phyloP scores from a whole-genome alignment of 2,329 filamentous ascomycete species.

The Aureobasidium sp. region DNA sequence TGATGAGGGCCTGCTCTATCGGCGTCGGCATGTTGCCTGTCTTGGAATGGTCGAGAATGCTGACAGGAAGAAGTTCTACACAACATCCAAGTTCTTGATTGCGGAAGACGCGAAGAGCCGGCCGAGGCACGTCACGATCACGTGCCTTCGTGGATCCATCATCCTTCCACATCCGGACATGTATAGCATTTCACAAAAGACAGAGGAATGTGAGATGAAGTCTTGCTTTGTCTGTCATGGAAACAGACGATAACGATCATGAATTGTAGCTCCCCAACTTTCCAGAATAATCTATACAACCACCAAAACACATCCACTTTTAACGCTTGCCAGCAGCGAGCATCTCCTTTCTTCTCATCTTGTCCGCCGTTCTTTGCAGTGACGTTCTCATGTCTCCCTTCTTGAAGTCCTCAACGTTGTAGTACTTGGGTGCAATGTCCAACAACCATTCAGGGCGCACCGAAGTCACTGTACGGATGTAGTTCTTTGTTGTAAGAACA shows the following conservation, averaged over 20 bases:
- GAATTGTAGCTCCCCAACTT: not conserved
- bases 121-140: not conserved
- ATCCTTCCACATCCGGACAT: not conserved
- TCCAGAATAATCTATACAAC: not conserved
- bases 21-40: constrained; percentile 54
- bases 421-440: constrained; percentile 92
- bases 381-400: constrained; percentile 77
- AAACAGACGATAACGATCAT: not conserved
- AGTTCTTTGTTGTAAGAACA: constrained; percentile 95
- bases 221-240: not conserved
- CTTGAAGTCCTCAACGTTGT: constrained; percentile 70
- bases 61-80: not conserved
- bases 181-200: not conserved
- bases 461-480: constrained; percentile 86
- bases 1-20: constrained; percentile 63
- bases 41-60: not conserved
- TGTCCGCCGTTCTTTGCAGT: constrained; percentile 45
- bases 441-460: constrained; percentile 92
- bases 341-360: constrained; percentile 33
- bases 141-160: not conserved
- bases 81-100: not conserved
- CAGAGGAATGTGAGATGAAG: not conserved
- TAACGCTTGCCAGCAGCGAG: constrained; percentile 10
- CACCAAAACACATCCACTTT: not conserved
- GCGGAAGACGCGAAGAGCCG: not conserved